Base-by-base conservation (phyloP, 2,329 filamentous ascomycete genomes). In the Cercospora zeina region DNA sequence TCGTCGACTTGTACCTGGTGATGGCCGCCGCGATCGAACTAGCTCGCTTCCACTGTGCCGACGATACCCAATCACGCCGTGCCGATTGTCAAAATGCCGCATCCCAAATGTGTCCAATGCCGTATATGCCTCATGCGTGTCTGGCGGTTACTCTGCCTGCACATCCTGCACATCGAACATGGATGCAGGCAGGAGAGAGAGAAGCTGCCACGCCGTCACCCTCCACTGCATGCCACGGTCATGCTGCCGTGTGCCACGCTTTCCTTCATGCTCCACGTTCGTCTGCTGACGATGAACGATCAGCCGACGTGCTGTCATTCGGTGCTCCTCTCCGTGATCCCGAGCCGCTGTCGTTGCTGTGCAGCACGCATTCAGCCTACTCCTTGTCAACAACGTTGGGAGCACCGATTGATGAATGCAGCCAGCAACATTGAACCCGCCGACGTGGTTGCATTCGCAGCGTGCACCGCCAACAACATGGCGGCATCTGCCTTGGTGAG, bases 41-140 rank as follows among this genome's bases (percentile, higher is more conserved):
- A 45, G 39, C 39, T 21, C 21, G 14, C 47, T 27, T 13, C 47
- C 27, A 19, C 27, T 51, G 47, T 30, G 47, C 47, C 47, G 47
- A n/a, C 24, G 14, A 51, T 51, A 51, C 47, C 47, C 47, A 51
- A 51, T 51, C 47, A 51, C 47, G n/a, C 24, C 19, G 13, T 8
- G 13, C 16, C 24, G 47, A 51, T 30, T 30, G 47, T 30, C 47
- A 30, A 51, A 51, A 51, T 51, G 30, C 47, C 47, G 47, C 47
- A 51, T 11, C 24, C 24, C 24, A n/a, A n/a, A n/a, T n/a, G 39
- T 19, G 39, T 45, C 39, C 39, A 13, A 45, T 45, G 39, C 39
- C 16, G 16, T 45, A 45, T 24, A 45, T 24, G 39, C 39, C 39
- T 45, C 39, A 24, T 10, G 7, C 13, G 4, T 16, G 16, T 45